A percentile compares a stretch with the other conserved stretches of the same genome.
Evolutionary conservation across 2,329 filamentous ascomycete genomes (phyloP).

Genomic region (Decorospora gaudefroyi): DNA sequence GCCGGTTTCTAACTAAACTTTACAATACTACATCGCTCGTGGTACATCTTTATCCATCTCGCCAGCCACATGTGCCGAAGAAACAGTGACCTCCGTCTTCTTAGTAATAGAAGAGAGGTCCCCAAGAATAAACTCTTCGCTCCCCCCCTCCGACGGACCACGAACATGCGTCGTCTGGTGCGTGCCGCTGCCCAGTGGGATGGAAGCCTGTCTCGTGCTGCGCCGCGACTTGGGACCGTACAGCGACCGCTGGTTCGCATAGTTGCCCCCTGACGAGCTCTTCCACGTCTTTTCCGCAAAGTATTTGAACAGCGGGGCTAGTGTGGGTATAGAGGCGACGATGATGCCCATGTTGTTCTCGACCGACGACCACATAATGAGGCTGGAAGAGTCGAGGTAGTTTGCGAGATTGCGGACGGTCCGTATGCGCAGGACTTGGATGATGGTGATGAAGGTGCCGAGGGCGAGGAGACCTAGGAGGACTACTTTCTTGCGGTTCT

Average conservation of each 20-base stretch:
- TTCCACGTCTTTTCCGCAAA: conserved; percentile 23
- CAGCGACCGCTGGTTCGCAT: conserved; percentile 7
- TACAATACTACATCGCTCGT: too few species aligned
- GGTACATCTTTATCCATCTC: too few species aligned
- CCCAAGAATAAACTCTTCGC: conserved; percentile 16
- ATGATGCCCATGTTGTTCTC: conserved; percentile 26
- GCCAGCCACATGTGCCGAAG: too few species aligned
- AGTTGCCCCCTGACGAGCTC: conserved; percentile 10
- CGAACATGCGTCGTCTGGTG: neutral
- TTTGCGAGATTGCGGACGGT: conserved; percentile 19
- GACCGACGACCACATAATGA: conserved; percentile 25
- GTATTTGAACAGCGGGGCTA: conserved; percentile 21
- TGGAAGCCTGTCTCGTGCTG: conserved; percentile 3
- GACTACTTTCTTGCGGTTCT: conserved; percentile 19
- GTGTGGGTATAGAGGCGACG: conserved; percentile 19
- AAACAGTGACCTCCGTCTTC: conserved; percentile 13
- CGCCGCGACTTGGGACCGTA: conserved; percentile 10
- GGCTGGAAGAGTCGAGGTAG: conserved; percentile 19
- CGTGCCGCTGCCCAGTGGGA: conserved; percentile 8
- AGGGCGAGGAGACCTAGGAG: conserved; percentile 17
- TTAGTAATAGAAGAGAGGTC: conserved; percentile 10
- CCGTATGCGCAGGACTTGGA: conserved; percentile 20
- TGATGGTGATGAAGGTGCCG: conserved; percentile 23
- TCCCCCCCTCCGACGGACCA: conserved; percentile 2
- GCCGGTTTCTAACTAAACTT: too few species aligned